phyloP scores from a whole-genome alignment of 176 grass and related monocot genomes.

The Oropetium thomaeum region DNA sequence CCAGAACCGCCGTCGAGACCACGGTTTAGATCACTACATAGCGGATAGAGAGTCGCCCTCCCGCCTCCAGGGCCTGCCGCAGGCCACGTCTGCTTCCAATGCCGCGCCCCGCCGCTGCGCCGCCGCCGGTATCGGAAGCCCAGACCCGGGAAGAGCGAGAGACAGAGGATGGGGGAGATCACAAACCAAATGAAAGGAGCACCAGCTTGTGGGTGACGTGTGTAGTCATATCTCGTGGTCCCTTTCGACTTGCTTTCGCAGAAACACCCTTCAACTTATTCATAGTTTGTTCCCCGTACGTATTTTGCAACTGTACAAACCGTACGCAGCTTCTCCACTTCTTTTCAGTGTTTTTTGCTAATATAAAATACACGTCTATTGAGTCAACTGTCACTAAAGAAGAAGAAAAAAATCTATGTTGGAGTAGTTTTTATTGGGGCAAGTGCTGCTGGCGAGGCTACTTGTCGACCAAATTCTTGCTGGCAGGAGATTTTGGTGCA shows the following conservation, averaged over 20 bases:
- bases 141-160: neutral
- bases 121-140: conserved; percentile 39
- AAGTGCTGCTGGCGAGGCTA: neutral
- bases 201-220: conserved; percentile 12
- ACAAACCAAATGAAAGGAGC: conserved; percentile 10
- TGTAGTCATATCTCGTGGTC: conserved; percentile 26
- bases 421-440: conserved; percentile 17
- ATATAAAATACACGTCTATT: neutral
- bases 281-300: neutral
- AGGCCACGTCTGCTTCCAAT: conserved; percentile 1
- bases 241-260: neutral
- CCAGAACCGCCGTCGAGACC: conserved; percentile 24
- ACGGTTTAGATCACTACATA: conserved; percentile 36
- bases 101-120: conserved; percentile 36
- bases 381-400: neutral
- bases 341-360: neutral
- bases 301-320: neutral
- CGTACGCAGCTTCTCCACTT: neutral
- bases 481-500: conserved; percentile 19
- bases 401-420: neutral
- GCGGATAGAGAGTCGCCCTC: neutral
- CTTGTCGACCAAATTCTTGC: conserved; percentile 17
- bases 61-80: neutral
- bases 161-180: neutral
- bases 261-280: neutral